A percentile compares a stretch with the other conserved stretches of the same genome.
phyloP scores from a whole-genome alignment of 805 yeast species.

The Ogataea nonfermentans region DNA sequence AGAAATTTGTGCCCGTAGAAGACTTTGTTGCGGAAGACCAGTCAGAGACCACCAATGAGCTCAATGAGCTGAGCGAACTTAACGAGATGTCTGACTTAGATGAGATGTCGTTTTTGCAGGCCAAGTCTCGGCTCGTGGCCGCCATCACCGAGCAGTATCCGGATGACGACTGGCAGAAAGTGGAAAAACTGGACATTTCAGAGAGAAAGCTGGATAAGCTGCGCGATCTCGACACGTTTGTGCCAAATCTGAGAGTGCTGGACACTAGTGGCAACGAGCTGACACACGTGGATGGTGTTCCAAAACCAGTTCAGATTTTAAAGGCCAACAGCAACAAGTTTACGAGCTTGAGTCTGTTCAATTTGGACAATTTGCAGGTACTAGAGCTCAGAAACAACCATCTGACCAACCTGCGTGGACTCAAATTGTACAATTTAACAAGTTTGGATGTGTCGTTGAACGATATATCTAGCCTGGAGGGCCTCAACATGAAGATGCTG shows the following conservation, averaged over 20 bases:
- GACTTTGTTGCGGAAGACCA: slow-evolving; percentile 16
- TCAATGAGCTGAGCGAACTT: slow-evolving; percentile 18
- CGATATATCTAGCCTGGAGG: slow-evolving; percentile 35
- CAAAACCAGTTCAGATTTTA: slow-evolving; percentile 38
- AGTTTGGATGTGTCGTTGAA: slow-evolving; percentile 40
- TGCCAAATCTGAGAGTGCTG: slow-evolving; percentile 42
- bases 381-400: slow-evolving; percentile 41
- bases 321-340: slow-evolving; percentile 40
- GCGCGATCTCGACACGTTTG: slow-evolving; percentile 42
- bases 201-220: slow-evolving; percentile 38
- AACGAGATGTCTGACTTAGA: slow-evolving; percentile 26
- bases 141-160: slow-evolving; percentile 44
- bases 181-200: slow-evolving; percentile 38
- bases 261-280: slow-evolving; percentile 44
- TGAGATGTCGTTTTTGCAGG: slow-evolving; percentile 48
- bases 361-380: slow-evolving; percentile 40
- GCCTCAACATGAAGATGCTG: slow-evolving; percentile 41
- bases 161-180: slow-evolving; percentile 42
- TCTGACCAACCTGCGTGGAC: slow-evolving; percentile 36
- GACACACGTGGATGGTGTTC: slow-evolving; percentile 46
- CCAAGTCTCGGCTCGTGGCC: slow-evolving; percentile 42
- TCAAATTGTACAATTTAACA: slow-evolving; percentile 44
- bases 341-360: slow-evolving; percentile 42
- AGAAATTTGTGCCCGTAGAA: slow-evolving; percentile 24
- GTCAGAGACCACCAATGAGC: slow-evolving; percentile 8